Conservation (phyloP, 2,329 filamentous ascomycete genomes). For the Exophiala sp. region DNA sequence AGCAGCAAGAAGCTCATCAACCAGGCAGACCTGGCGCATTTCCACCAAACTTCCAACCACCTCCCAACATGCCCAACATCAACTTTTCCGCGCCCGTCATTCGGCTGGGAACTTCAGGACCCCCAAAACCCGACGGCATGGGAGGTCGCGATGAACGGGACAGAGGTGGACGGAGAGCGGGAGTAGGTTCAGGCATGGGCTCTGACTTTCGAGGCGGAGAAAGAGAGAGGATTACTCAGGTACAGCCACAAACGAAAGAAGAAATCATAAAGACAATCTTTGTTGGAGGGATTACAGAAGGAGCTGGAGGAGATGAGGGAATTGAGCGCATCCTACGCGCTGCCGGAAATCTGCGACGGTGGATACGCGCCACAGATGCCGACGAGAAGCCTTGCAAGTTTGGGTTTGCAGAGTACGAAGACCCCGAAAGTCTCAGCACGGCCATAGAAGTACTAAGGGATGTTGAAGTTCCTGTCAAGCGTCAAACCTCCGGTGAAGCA, state of each 20-base stretch:
- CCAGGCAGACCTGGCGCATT: constrained; percentile 77
- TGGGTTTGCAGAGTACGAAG: constrained; percentile 94
- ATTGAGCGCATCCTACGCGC: constrained; percentile 73
- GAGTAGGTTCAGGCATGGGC: constrained; percentile 57
- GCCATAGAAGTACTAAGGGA: constrained; percentile 82
- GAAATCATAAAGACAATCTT: constrained; percentile 92
- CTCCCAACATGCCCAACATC: constrained; percentile 91
- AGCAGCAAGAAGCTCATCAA: constrained; percentile 69
- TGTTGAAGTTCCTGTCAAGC: constrained; percentile 75
- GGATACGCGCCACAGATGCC: constrained; percentile 76
- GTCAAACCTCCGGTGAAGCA: constrained; percentile 53
- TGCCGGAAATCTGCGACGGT: constrained; percentile 77
- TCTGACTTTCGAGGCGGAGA: constrained; percentile 53
- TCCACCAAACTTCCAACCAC: constrained; percentile 80
- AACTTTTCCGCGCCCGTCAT: constrained; percentile 98
- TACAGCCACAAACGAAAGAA: constrained; percentile 80
- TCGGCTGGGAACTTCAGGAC: constrained; percentile 73
- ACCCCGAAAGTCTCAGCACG: constrained; percentile 78
- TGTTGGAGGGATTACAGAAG: constrained; percentile 78
- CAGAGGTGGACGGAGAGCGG: constrained; percentile 49
- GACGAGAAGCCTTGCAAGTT: constrained; percentile 80
- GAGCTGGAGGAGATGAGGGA: constrained; percentile 70
- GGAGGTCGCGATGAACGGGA: constrained; percentile 47
- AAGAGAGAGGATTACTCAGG: constrained; percentile 64
- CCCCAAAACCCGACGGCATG: constrained; percentile 56